phyloP scores from a whole-genome alignment of 345 rosid genomes.

The Brassica carinata region DNA sequence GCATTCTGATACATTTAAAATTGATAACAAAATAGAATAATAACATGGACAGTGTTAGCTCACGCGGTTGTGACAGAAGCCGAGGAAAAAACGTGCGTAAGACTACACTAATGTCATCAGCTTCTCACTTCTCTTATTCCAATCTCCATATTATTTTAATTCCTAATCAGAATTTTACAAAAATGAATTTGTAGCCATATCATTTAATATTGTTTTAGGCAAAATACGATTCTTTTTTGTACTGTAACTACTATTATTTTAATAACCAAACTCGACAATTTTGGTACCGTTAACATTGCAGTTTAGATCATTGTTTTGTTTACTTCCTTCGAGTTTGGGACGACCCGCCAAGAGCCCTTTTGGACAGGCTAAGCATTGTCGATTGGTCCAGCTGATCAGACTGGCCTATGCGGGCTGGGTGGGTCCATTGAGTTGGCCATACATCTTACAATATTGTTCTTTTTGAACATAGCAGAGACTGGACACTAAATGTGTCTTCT shows the following conservation, averaged over 20 bases:
- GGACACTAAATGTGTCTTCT: neutral
- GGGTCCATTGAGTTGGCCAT: constrained; percentile 17
- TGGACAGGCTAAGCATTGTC: neutral
- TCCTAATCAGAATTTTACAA: neutral
- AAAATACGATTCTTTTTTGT: neutral
- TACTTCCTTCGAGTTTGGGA: neutral
- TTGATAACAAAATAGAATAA: neutral
- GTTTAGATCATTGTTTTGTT: neutral
- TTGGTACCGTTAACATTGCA: neutral
- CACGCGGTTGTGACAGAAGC: constrained; percentile 24
- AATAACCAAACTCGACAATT: neutral
- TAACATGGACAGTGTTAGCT: constrained; percentile 9
- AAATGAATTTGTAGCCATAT: neutral
- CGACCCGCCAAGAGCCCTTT: neutral
- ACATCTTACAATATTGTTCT: neutral
- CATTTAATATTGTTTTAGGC: neutral
- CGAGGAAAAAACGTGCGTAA: constrained; percentile 15
- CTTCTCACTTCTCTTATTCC: constrained; percentile 2
- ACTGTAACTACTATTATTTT: neutral
- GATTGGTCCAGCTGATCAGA: neutral
- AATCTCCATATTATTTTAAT: neutral
- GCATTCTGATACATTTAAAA: neutral
- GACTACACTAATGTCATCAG: constrained; percentile 12
- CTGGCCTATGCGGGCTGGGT: neutral
- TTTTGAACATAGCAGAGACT: neutral